Percentiles rank a stretch among this genome's conserved stretches.
Evolutionary conservation across 129 eudicot genomes (phyloP).

Genomic region (Ambrosia trifida): DNA sequence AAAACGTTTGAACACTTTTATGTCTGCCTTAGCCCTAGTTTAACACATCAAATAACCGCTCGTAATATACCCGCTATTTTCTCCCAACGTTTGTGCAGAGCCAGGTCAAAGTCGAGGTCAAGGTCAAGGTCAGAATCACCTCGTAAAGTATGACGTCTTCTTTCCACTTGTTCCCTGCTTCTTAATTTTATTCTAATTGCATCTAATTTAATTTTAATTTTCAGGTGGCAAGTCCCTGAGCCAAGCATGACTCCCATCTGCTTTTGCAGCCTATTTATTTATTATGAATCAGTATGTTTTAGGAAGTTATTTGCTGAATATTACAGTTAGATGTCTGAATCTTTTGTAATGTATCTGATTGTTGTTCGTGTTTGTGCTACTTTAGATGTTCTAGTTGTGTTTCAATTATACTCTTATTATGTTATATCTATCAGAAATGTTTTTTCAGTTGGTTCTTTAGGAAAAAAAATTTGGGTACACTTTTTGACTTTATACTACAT

Average conservation of each 20-base stretch:
- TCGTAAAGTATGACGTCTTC: constrained; percentile 41
- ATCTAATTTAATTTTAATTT: not conserved
- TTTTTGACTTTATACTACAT: no score
- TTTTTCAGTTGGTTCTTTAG: not conserved
- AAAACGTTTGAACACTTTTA: no score
- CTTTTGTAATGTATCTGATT: not conserved
- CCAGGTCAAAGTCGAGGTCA: constrained; percentile 47
- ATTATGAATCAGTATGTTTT: not conserved
- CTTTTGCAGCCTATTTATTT: constrained; percentile 9
- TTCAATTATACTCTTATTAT: not conserved
- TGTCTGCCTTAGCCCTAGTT: not conserved
- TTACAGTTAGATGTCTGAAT: not conserved
- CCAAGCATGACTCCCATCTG: not conserved
- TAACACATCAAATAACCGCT: not conserved
- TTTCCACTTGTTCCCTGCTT: no score
- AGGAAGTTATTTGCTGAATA: constrained; percentile 5
- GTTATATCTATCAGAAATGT: not conserved
- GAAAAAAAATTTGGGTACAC: no score
- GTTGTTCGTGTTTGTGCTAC: constrained; percentile 11
- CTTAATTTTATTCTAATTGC: not conserved
- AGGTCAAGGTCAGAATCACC: constrained; percentile 59
- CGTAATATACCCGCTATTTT: not conserved
- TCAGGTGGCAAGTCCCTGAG: constrained; percentile 45
- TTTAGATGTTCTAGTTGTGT: not conserved
- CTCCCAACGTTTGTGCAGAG: constrained; percentile 24